Evolutionary conservation across 2,329 filamentous ascomycete species (phyloP).

Genomic region (Didymella segeticola): DNA sequence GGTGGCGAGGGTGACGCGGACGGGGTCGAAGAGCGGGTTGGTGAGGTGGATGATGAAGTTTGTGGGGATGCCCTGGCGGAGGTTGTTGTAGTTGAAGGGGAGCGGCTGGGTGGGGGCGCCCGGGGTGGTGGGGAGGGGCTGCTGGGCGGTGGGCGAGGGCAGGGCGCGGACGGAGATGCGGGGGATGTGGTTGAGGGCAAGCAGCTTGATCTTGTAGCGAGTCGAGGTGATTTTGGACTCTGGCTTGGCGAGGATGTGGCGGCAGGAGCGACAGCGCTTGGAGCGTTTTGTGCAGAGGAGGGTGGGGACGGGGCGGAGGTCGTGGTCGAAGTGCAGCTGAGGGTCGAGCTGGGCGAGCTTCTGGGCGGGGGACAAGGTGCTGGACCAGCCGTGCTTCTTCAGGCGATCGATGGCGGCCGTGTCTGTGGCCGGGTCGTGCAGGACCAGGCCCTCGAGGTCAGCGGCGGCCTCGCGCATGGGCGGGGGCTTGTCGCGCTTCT

Average conservation of each 20-base stretch:
- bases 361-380: constrained; percentile 64
- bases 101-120: constrained; percentile 29
- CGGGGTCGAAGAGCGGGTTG: constrained; percentile 91
- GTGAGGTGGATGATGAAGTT: constrained; percentile 90
- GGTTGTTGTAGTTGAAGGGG: constrained; percentile 54
- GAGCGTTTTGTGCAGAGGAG: constrained; percentile 89
- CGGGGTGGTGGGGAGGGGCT: constrained; percentile 49
- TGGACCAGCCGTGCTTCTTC: constrained; percentile 69
- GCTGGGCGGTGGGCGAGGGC: constrained; percentile 53
- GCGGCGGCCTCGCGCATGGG: constrained; percentile 82
- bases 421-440: constrained; percentile 67
- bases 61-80: constrained; percentile 60
- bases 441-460: constrained; percentile 73
- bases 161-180: constrained; percentile 76
- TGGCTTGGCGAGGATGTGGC: constrained; percentile 93
- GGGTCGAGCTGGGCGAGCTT: constrained; percentile 57
- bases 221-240: constrained; percentile 89
- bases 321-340: constrained; percentile 68
- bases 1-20: constrained; percentile 87
- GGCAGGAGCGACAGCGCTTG: constrained; percentile 89
- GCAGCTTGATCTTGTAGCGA: constrained; percentile 88
- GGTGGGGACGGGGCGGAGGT: constrained; percentile 81
- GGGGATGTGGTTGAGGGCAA: constrained; percentile 85
- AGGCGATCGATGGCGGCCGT: constrained; percentile 62
- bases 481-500: constrained; percentile 68